Evolutionary conservation across 192 early-diverging fungal species (phyloP).

Genomic region (Spizellomyces punctatus): DNA sequence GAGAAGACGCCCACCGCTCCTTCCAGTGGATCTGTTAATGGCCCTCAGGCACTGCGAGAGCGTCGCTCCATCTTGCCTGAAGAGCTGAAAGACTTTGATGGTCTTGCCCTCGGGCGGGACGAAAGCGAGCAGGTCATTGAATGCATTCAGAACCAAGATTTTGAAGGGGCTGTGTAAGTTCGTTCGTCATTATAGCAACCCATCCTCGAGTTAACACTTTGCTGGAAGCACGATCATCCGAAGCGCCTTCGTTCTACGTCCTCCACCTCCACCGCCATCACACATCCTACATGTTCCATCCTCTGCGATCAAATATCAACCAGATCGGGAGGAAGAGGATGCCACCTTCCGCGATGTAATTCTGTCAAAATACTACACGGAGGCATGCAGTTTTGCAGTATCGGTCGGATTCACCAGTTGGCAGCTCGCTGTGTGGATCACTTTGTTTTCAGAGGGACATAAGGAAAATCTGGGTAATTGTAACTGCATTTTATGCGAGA

Average conservation of each 20-base stretch:
- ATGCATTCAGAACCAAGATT: background rate
- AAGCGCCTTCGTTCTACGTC: constrained; percentile 2
- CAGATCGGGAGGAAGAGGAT: constrained; percentile 15
- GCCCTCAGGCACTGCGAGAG: too few relatives aligned
- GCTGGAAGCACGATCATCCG: constrained; percentile 6
- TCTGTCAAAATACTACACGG: background rate
- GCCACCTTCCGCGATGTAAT: constrained; percentile 6
- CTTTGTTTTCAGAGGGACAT: constrained; percentile 13
- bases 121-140: background rate
- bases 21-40: too few relatives aligned
- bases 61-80: too few relatives aligned
- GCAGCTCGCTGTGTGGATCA: constrained; percentile 27
- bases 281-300: background rate
- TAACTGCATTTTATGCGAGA: too few relatives aligned
- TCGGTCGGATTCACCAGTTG: constrained; percentile 19
- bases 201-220: too few relatives aligned
- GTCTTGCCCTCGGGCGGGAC: background rate
- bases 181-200: too few relatives aligned
- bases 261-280: constrained; percentile 15
- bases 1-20: too few relatives aligned
- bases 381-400: constrained; percentile 1
- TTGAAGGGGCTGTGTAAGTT: background rate
- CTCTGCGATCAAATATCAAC: background rate
- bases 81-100: background rate
- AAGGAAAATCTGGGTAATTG: constrained; percentile 2